These are phyloP conservation scores for Glomus cerebriforme DNA, from an alignment of 192 early-diverging fungal species.

Conservation along the genomic window DNA sequence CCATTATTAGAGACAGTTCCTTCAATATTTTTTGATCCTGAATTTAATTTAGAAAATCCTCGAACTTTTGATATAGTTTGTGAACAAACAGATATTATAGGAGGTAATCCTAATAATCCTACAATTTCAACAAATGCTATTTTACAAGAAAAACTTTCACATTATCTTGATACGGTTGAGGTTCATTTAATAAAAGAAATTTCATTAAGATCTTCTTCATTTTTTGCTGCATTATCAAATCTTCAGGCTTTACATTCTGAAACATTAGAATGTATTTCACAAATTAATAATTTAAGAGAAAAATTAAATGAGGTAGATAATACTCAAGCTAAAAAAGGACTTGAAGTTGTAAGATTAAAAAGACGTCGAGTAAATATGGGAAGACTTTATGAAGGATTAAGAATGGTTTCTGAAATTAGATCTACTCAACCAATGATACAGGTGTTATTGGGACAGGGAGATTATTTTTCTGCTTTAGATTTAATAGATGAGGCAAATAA, in stretches of 20 bases:
- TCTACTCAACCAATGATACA: conserved; percentile 86
- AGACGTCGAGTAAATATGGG: conserved; percentile 73
- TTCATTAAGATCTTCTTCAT: conserved; percentile 88
- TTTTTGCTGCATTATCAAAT: conserved; percentile 93
- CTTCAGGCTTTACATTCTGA: conserved; percentile 92
- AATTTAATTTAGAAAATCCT: conserved; percentile 89
- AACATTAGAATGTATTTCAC: conserved; percentile 82
- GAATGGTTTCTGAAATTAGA: conserved; percentile 72
- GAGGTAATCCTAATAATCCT: conserved; percentile 44
- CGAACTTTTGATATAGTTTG: conserved; percentile 84
- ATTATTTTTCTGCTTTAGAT: conserved; percentile 89
- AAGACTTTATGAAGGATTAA: conserved; percentile 67
- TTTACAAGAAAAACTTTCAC: conserved; percentile 88
- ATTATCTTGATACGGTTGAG: conserved; percentile 92
- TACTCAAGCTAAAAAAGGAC: conserved; percentile 71
- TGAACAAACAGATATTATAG: conserved; percentile 67
- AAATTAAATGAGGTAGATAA: conserved; percentile 66
- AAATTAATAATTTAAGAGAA: conserved; percentile 80
- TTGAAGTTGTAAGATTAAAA: conserved; percentile 82
- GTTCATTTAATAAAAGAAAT: conserved; percentile 94
- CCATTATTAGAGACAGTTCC: conserved; percentile 85
- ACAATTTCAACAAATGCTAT: conserved; percentile 63
- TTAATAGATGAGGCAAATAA: conserved; percentile 80
- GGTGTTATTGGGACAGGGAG: conserved; percentile 71
- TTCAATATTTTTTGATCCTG: conserved; percentile 79